Evolutionary conservation across 2,329 filamentous ascomycete species (phyloP).

Genomic region (Epichloe sp.): DNA sequence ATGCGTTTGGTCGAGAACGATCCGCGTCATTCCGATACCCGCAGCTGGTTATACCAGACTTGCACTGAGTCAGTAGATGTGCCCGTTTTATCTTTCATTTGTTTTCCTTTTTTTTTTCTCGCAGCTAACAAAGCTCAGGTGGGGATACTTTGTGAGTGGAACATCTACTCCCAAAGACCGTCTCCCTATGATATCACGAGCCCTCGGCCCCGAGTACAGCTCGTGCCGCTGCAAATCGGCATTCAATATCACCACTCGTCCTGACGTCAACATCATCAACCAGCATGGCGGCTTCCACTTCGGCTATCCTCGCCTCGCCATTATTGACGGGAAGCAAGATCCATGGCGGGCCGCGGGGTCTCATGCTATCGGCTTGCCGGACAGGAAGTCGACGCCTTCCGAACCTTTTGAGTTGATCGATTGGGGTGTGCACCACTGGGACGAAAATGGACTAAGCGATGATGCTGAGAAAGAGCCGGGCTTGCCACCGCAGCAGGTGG

Average conservation of each 20-base stretch:
- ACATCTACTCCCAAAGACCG: slow-evolving; percentile 50
- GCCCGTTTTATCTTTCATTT: not conserved
- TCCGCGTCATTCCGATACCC: slow-evolving; percentile 10
- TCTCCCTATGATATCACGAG: slow-evolving; percentile 61
- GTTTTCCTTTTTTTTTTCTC: not conserved
- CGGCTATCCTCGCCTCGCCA: slow-evolving; percentile 59
- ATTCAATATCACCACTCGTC: slow-evolving; percentile 54
- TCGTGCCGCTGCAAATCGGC: slow-evolving; percentile 49
- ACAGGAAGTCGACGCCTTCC: slow-evolving; percentile 43
- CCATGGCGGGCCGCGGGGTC: slow-evolving; percentile 68
- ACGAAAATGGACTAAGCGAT: slow-evolving; percentile 48
- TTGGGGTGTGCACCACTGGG: slow-evolving; percentile 72
- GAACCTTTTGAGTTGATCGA: slow-evolving; percentile 64
- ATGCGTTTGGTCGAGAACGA: slow-evolving; percentile 11
- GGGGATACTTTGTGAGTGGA: slow-evolving; percentile 69
- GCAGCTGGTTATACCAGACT: slow-evolving; percentile 39
- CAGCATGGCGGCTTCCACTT: slow-evolving; percentile 63
- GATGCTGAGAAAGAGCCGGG: slow-evolving; percentile 41
- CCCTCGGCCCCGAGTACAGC: slow-evolving; percentile 49
- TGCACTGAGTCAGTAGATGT: slow-evolving; percentile 35
- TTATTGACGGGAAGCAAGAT: slow-evolving; percentile 65
- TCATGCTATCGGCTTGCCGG: slow-evolving; percentile 47
- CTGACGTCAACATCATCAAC: slow-evolving; percentile 57
- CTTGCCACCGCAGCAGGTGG: slow-evolving; percentile 46
- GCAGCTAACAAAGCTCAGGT: slow-evolving; percentile 30